Evolutionary conservation across 805 yeast species (phyloP).

Genomic region (Candida chauliodis): DNA sequence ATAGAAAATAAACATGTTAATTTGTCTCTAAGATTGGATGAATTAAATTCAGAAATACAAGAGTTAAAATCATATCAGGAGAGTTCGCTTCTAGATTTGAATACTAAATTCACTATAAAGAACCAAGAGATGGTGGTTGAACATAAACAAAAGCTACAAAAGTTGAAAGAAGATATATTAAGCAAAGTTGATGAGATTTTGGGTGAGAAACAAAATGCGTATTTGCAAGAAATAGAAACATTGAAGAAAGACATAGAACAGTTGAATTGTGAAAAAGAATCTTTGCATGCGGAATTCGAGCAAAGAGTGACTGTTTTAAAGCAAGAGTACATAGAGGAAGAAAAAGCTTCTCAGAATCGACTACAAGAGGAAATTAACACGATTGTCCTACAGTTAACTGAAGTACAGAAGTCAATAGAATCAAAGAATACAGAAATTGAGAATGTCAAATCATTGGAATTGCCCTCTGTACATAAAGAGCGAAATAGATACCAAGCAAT

Average conservation of each 20-base stretch:
- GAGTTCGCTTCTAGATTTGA: slow-evolving; percentile 19
- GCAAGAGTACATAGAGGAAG: not conserved
- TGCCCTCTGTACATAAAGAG: not conserved
- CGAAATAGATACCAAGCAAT: not conserved
- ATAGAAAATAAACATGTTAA: slow-evolving; percentile 32
- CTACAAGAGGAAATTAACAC: slow-evolving; percentile 6
- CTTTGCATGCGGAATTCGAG: slow-evolving; percentile 4
- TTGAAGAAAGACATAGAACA: slow-evolving; percentile 12
- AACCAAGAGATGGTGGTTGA: slow-evolving; percentile 5
- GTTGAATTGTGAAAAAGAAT: slow-evolving; percentile 12
- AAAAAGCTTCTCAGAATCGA: slow-evolving; percentile 4
- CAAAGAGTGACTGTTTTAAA: not conserved
- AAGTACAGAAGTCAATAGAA: not conserved
- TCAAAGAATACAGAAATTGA: not conserved
- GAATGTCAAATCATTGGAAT: not conserved
- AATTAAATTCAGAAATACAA: slow-evolving; percentile 30
- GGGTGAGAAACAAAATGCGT: slow-evolving; percentile 1
- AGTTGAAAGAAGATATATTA: slow-evolving; percentile 24
- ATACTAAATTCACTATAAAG: slow-evolving; percentile 15
- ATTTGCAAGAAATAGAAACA: not conserved
- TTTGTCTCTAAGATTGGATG: slow-evolving; percentile 34
- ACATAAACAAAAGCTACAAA: slow-evolving; percentile 2
- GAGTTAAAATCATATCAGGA: slow-evolving; percentile 23
- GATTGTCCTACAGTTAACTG: not conserved
- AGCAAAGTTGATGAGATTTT: slow-evolving; percentile 37